Base-by-base conservation (phyloP, 495 filamentous ascomycete genomes). In the Aspergillus leporis region DNA sequence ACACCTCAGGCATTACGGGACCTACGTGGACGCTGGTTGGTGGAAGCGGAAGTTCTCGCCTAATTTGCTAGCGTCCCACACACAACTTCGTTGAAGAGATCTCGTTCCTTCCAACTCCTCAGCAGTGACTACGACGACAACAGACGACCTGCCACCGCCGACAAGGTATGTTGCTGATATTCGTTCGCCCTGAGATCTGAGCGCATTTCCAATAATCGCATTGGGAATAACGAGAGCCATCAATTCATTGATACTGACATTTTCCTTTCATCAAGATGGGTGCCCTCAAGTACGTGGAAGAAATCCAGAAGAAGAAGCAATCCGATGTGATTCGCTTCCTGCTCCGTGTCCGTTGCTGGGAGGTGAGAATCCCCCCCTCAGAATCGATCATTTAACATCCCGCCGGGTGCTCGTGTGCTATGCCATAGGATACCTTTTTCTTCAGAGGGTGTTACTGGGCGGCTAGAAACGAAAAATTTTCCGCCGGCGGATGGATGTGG, bases 241-340 rank as follows among this genome's bases (percentile, higher is more conserved):
- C 23, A 46, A 61, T 41, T 28, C 7, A 36, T 25, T 18, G 53
- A 56, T 47, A 40, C 61, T 67, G 53, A 58, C 51, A 41, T 67
- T 63, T 51, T 19, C 56, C 30, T 43, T 60, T 28, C 55, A 34
- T 66, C 59, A 60, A 87, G 81, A 93, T 94, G 91, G 91, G 91
- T 83, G 91, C 91, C 81, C 88, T 94, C 78, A 97, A 97, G 83
- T 97, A 97, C 83, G 90, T 98, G 80, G 94, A 98, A 85, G 94
- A 98, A 86, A 88, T 98, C 77, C 90, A 95, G 75, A 98, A 98
- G 90, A 96, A 96, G 90, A 98, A 98, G 90, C 94, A 98, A 85
- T 95, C 90, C 73, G 94, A 98, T 81, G 89, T 98, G 66, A 88
- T 97, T 80, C 93, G 92, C 83, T 98, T 98, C 87, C 87, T 98